Evolutionary conservation across 306 rosid genomes (phyloP).

Genomic region (Dalbergia cochinchinensis): DNA sequence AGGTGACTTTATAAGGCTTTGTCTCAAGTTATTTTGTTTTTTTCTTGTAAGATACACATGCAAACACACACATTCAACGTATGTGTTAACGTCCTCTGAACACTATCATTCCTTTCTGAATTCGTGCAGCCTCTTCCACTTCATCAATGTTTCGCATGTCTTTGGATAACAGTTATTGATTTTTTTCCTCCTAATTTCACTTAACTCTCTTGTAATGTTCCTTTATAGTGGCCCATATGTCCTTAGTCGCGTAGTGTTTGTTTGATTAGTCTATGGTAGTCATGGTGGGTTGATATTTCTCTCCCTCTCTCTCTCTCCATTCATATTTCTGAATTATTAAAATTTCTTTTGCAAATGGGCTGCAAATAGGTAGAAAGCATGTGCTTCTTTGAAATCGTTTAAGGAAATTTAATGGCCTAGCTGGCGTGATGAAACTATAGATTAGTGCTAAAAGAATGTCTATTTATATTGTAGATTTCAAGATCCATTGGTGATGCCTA

Average conservation of each 20-base stretch:
- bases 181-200: not conserved
- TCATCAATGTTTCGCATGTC: not conserved
- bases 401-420: not conserved
- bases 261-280: too few relatives aligned
- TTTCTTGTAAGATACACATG: not conserved
- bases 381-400: not conserved
- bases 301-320: not conserved
- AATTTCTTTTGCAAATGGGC: too few relatives aligned
- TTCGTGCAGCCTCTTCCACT: not conserved
- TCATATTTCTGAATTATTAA: too few relatives aligned
- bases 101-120: slow-evolving; percentile 1
- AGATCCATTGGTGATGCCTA: slow-evolving; percentile 99
- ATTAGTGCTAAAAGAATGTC: slow-evolving; percentile 4
- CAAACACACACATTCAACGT: not conserved
- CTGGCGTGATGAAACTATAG: slow-evolving; percentile 14
- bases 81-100: slow-evolving; percentile 9
- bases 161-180: not conserved
- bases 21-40: slow-evolving; percentile 22
- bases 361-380: too few relatives aligned
- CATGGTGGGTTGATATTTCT: too few relatives aligned
- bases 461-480: slow-evolving; percentile 71
- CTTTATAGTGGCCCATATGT: not conserved
- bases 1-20: slow-evolving; percentile 61
- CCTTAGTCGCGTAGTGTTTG: not conserved
- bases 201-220: not conserved